Evolutionary conservation across 2,329 filamentous ascomycete species (phyloP).

Genomic region (Cercospora sp.): DNA sequence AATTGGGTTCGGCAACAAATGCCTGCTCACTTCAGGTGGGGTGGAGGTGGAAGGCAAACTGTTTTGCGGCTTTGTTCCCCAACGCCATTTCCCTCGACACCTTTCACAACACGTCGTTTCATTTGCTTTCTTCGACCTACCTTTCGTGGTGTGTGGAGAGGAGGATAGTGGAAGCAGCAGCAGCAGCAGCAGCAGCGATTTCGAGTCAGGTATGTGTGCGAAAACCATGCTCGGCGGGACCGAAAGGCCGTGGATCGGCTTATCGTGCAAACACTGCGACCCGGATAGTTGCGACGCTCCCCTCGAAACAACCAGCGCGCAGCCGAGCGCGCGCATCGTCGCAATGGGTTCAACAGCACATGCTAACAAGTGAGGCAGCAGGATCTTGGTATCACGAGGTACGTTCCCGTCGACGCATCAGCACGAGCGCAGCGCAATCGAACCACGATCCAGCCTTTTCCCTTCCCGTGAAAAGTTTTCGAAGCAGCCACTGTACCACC

Average conservation of each 20-base stretch:
- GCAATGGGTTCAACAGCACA: neutral
- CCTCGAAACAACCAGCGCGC: neutral
- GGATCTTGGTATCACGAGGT: constrained; percentile 27
- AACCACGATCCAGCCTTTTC: constrained; percentile 5
- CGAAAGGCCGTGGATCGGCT: constrained; percentile 4
- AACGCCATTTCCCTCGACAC: constrained; percentile 1
- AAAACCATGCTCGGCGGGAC: neutral
- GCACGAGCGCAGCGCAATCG: constrained; percentile 4
- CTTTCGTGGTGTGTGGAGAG: constrained; percentile 16
- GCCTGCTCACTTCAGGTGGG: constrained; percentile 10
- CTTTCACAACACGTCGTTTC: neutral
- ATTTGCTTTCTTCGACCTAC: constrained; percentile 14
- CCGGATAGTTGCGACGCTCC: constrained; percentile 2
- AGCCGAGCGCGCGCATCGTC: neutral
- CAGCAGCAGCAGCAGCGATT: constrained; percentile 5
- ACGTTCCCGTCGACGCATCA: constrained; percentile 16
- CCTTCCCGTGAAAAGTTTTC: constrained; percentile 17
- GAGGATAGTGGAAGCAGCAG: constrained; percentile 13
- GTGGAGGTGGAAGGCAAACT: constrained; percentile 3
- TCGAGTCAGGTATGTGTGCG: neutral
- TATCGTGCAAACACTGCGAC: neutral
- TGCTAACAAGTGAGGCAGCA: constrained; percentile 21
- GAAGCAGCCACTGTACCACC: constrained; percentile 18
- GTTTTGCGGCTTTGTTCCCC: constrained; percentile 8
- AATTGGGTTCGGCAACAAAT: constrained; percentile 8